Evolutionary conservation across 2,329 filamentous ascomycete species (phyloP).

Genomic region (Hypoxylon sp.): DNA sequence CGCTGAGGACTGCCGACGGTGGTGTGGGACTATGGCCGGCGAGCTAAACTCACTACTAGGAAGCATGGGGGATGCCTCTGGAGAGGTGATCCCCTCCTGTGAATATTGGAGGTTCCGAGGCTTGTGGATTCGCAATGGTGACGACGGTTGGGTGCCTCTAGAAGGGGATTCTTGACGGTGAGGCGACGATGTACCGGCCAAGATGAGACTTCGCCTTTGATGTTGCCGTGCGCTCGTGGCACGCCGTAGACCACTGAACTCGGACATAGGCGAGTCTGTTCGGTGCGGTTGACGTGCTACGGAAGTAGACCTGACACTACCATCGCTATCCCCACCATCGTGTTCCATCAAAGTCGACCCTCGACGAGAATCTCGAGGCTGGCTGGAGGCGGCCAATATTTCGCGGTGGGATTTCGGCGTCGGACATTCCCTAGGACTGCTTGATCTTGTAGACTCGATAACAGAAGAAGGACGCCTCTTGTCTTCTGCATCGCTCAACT

Average conservation of each 20-base stretch:
- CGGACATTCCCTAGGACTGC: constrained; percentile 89
- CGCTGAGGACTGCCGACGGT: constrained; percentile 91
- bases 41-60: constrained; percentile 86
- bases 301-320: constrained; percentile 86
- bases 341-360: constrained; percentile 86
- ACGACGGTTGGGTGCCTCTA: constrained; percentile 80
- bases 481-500: constrained; percentile 59
- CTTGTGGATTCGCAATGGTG: constrained; percentile 88
- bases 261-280: constrained; percentile 92
- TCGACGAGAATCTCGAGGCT: constrained; percentile 76
- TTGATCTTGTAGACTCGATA: constrained; percentile 84
- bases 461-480: constrained; percentile 68
- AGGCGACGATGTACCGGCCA: constrained; percentile 83
- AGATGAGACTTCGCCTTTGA: constrained; percentile 87
- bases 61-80: constrained; percentile 90
- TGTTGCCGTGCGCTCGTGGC: constrained; percentile 85
- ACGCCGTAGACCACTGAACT: constrained; percentile 81
- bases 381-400: constrained; percentile 68
- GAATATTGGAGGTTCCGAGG: constrained; percentile 74
- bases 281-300: constrained; percentile 76
- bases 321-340: constrained; percentile 88
- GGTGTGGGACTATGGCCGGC: constrained; percentile 74
- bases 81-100: constrained; percentile 80
- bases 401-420: constrained; percentile 88
- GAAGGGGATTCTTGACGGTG: constrained; percentile 91